A percentile compares a stretch with the other conserved stretches of the same genome.
phyloP scores from a whole-genome alignment of 2,329 filamentous ascomycete genomes.

The Dactylellina sp. region DNA sequence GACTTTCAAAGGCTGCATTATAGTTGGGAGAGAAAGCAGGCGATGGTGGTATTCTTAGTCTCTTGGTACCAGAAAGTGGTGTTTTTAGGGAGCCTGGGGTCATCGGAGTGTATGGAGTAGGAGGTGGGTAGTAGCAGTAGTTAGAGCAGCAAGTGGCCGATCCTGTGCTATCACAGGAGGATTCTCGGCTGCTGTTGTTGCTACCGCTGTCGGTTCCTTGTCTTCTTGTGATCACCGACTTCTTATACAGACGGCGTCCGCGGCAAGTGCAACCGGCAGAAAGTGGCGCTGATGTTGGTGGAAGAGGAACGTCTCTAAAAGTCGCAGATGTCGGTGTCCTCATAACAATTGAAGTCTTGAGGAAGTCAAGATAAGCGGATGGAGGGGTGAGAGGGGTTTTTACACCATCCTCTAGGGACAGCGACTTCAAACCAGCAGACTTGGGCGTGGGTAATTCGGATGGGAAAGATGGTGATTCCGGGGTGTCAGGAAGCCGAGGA shows the following conservation, averaged over 20 bases:
- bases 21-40: slow-evolving; percentile 71
- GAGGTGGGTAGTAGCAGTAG: slow-evolving; percentile 70
- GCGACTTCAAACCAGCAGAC: slow-evolving; percentile 48
- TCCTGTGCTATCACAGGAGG: slow-evolving; percentile 68
- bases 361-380: slow-evolving; percentile 89
- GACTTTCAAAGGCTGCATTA: slow-evolving; percentile 73
- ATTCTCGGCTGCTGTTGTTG: slow-evolving; percentile 65
- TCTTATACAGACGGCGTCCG: slow-evolving; percentile 65
- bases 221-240: slow-evolving; percentile 59
- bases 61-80: slow-evolving; percentile 70
- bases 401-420: slow-evolving; percentile 68
- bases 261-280: slow-evolving; percentile 65
- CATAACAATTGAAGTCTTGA: slow-evolving; percentile 82
- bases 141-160: slow-evolving; percentile 68
- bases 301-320: slow-evolving; percentile 66
- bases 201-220: slow-evolving; percentile 61
- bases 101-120: slow-evolving; percentile 70
- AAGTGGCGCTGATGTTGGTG: slow-evolving; percentile 65
- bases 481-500: slow-evolving; percentile 43
- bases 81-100: slow-evolving; percentile 71
- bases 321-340: slow-evolving; percentile 72
- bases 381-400: slow-evolving; percentile 93
- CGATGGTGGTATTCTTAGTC: slow-evolving; percentile 81
- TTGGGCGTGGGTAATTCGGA: slow-evolving; percentile 51
- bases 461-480: slow-evolving; percentile 45